A percentile compares a stretch with the other conserved stretches of the same genome.
These are phyloP conservation scores for Proliferodiscus dingleyae DNA, from an alignment of 2,329 filamentous ascomycete species.

Conservation along the genomic window DNA sequence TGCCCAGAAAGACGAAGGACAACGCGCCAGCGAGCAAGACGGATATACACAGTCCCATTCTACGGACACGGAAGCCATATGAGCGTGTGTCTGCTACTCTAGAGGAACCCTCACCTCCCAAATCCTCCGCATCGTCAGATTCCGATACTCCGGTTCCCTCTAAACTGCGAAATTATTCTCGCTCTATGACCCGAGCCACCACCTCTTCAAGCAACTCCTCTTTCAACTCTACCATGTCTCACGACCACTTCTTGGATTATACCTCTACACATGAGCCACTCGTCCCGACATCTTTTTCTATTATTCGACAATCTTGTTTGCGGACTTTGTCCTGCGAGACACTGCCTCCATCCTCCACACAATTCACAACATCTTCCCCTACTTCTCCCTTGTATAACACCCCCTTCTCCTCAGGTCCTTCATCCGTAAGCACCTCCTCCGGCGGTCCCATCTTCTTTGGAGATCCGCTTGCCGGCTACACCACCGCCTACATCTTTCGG, in stretches of 20 bases:
- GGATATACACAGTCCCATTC: constrained; percentile 39
- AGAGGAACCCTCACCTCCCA: constrained; percentile 25
- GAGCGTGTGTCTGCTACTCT: constrained; percentile 47
- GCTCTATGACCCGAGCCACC: constrained; percentile 14
- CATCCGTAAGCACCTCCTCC: constrained; percentile 45
- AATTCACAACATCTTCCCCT: constrained; percentile 33
- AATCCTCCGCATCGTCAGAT: constrained; percentile 26
- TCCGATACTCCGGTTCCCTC: constrained; percentile 22
- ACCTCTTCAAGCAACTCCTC: constrained; percentile 28
- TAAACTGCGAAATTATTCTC: constrained; percentile 16
- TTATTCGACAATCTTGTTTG: constrained; percentile 61
- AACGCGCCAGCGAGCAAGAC: constrained; percentile 13
- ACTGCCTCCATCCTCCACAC: constrained; percentile 47
- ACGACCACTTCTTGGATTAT: constrained; percentile 63
- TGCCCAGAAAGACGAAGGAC: constrained; percentile 45
- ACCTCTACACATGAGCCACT: constrained; percentile 64
- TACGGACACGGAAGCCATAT: constrained; percentile 56
- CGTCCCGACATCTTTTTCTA: constrained; percentile 58
- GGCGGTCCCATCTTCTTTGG: constrained; percentile 67
- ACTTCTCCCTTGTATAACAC: constrained; percentile 39
- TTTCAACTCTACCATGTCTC: constrained; percentile 44
- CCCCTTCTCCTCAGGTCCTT: constrained; percentile 33
- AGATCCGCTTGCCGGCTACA: constrained; percentile 60
- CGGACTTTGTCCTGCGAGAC: constrained; percentile 64
- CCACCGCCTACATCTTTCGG: constrained; percentile 66